Evolutionary conservation across 1,284 basidiomycete genomes (phyloP).

Genomic region (Somion occarium): DNA sequence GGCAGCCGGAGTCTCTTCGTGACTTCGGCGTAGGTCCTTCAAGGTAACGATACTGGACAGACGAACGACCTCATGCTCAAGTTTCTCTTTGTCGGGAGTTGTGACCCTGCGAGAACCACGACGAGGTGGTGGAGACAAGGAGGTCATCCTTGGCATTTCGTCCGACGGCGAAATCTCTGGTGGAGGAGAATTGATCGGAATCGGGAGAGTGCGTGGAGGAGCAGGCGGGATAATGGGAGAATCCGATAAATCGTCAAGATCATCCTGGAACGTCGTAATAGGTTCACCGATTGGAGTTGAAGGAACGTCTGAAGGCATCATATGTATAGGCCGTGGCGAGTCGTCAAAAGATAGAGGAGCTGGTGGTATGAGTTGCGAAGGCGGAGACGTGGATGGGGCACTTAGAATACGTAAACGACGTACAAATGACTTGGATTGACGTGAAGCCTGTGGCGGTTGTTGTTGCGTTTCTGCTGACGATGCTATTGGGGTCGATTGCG

Average conservation of each 20-base stretch:
- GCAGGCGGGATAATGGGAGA: conserved; percentile 34
- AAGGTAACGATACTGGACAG: background rate
- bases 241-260: conserved; percentile 54
- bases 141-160: conserved; percentile 39
- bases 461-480: conserved; percentile 14
- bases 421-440: conserved; percentile 43
- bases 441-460: conserved; percentile 8
- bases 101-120: conserved; percentile 41
- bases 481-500: conserved; percentile 13
- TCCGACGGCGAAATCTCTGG: conserved; percentile 25
- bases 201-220: conserved; percentile 6
- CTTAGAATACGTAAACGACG: conserved; percentile 62
- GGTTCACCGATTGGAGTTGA: conserved; percentile 50
- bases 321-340: background rate
- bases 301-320: conserved; percentile 1
- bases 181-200: conserved; percentile 20
- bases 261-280: conserved; percentile 48
- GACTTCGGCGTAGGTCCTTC: background rate
- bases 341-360: background rate
- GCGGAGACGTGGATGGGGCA: conserved; percentile 38
- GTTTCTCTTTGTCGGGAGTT: conserved; percentile 24
- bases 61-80: conserved; percentile 1
- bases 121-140: conserved; percentile 57
- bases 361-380: background rate
- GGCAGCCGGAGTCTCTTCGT: background rate